phyloP scores from a whole-genome alignment of 176 grass and related monocot species.

The Microstegium vimineum region DNA sequence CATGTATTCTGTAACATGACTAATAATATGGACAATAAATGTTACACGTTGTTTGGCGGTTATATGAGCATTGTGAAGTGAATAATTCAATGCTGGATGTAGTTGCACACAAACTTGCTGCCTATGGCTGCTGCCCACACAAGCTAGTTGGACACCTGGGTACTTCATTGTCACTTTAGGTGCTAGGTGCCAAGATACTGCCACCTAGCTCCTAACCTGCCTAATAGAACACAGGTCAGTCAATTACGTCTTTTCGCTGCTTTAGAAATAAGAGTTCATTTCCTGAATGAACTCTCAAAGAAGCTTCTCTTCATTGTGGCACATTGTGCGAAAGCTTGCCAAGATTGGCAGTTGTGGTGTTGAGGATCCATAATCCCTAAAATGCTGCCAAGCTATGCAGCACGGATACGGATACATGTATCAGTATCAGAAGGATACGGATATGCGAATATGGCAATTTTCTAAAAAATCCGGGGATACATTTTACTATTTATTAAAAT shows the following conservation, averaged over 20 bases:
- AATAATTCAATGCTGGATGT: neutral
- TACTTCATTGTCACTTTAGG: neutral
- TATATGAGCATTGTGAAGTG: neutral
- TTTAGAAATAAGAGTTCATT: constrained; percentile 13
- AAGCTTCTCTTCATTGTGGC: neutral
- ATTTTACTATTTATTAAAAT: too few relatives aligned
- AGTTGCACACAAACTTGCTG: neutral
- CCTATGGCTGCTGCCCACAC: neutral
- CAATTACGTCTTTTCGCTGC: neutral
- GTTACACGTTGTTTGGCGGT: neutral
- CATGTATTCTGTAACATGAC: too few relatives aligned
- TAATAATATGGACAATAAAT: too few relatives aligned
- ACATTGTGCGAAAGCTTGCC: neutral
- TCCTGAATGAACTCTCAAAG: constrained; percentile 2
- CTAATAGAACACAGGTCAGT: neutral
- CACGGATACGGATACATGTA: too few relatives aligned
- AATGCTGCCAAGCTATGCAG: neutral
- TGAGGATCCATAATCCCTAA: neutral
- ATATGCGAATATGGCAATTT: too few relatives aligned
- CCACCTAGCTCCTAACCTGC: neutral
- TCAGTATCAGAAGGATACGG: too few relatives aligned
- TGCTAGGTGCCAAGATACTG: neutral
- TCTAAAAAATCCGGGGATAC: too few relatives aligned
- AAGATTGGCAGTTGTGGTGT: neutral
- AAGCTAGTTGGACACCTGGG: neutral